Percentiles rank a stretch among this genome's conserved stretches.
These are phyloP conservation scores for Eimeria falciformis DNA, from an alignment of 169 alveolate species.

Conservation along the genomic window DNA sequence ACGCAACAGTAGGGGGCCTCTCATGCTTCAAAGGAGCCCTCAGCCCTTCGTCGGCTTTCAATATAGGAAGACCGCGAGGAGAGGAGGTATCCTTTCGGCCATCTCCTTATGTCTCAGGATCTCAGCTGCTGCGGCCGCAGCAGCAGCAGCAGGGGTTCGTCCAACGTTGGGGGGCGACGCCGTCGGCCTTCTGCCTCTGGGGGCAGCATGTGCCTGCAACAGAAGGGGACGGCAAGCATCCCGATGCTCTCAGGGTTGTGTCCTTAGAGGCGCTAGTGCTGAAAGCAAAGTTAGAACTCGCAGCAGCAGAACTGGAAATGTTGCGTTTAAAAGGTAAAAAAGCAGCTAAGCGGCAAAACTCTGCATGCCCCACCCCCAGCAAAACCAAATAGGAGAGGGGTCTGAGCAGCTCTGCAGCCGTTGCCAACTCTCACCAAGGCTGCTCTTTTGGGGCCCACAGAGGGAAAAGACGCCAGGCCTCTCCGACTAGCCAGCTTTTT, in stretches of 20 bases:
- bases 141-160: neutral
- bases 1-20: neutral
- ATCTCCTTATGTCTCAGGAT: too few relatives aligned
- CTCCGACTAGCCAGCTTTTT: too few relatives aligned
- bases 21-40: neutral
- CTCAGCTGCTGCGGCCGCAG: neutral
- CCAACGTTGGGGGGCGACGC: neutral
- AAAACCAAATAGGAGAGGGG: too few relatives aligned
- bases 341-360: neutral
- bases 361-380: too few relatives aligned
- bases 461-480: too few relatives aligned
- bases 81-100: too few relatives aligned
- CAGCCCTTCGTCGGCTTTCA: neutral
- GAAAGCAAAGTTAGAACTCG: neutral
- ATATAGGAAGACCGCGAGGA: neutral
- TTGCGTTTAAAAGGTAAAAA: neutral
- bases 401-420: too few relatives aligned
- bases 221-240: neutral
- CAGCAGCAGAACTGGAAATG: neutral
- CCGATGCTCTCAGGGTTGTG: neutral
- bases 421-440: too few relatives aligned
- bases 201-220: slow-evolving; percentile 5
- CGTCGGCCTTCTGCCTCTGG: too few relatives aligned
- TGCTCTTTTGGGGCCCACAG: too few relatives aligned
- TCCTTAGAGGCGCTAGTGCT: neutral